Conservation (phyloP, 116 monocot genomes). For the Zostera marina region DNA sequence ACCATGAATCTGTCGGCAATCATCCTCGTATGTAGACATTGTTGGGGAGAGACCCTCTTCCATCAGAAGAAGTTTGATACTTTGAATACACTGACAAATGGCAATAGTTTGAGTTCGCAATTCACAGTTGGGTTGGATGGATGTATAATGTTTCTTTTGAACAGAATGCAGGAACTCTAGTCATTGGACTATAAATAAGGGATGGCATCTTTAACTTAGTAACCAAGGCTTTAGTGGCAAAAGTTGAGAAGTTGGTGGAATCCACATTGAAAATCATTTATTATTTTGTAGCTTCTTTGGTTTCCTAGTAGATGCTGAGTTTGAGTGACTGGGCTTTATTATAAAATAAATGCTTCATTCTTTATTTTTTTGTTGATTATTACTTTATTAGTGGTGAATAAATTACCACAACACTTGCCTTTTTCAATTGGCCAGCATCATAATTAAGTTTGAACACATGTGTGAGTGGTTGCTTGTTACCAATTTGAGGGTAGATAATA, state of each 20-base stretch:
- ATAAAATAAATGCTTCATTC: neutral
- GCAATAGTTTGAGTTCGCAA: neutral
- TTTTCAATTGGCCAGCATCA: too few species aligned
- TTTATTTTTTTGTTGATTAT: too few species aligned
- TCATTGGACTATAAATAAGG: neutral
- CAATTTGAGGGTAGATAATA: too few species aligned
- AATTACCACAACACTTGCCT: too few species aligned
- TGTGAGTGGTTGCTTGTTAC: too few species aligned
- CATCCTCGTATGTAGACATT: slow-evolving; percentile 14
- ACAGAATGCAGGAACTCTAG: neutral
- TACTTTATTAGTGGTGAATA: too few species aligned
- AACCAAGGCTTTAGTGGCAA: slow-evolving; percentile 15
- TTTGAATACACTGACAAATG: neutral
- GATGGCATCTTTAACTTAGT: slow-evolving; percentile 10
- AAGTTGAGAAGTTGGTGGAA: slow-evolving; percentile 4
- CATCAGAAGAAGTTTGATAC: neutral
- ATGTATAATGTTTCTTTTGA: neutral
- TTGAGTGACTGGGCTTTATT: slow-evolving; percentile 4
- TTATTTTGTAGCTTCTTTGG: slow-evolving; percentile 4
- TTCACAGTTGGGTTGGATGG: neutral
- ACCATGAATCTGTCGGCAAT: slow-evolving; percentile 27
- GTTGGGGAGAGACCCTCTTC: too few species aligned
- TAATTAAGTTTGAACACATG: too few species aligned
- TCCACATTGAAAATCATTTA: neutral
- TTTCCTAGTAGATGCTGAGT: slow-evolving; percentile 30